Conservation (phyloP, 1,284 basidiomycete species). For the Microstroma glucosiphilum region DNA sequence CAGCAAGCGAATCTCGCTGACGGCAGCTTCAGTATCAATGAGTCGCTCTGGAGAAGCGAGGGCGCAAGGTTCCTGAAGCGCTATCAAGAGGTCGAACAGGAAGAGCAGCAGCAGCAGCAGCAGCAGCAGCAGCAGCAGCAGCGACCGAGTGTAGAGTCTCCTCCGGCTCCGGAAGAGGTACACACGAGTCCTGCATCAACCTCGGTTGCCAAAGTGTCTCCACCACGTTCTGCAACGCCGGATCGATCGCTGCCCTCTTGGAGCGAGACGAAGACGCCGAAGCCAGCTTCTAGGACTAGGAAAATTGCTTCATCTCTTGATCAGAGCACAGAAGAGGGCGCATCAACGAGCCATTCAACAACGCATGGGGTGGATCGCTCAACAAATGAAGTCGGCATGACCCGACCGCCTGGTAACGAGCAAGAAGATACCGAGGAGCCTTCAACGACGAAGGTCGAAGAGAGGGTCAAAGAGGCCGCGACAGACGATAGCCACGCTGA, state of each 20-base stretch:
- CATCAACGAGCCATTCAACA: too few species aligned
- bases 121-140: neutral
- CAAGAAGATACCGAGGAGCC: neutral
- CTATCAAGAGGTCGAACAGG: neutral
- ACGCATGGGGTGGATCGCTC: neutral
- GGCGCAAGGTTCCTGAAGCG: neutral
- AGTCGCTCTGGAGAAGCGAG: neutral
- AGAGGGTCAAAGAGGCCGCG: neutral
- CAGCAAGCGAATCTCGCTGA: neutral
- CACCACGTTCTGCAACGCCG: too few species aligned
- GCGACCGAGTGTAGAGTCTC: too few species aligned
- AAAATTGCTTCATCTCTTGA: too few species aligned
- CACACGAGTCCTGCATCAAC: too few species aligned
- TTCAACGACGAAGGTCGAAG: neutral
- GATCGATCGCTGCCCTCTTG: too few species aligned
- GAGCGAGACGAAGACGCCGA: too few species aligned
- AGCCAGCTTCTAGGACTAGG: too few species aligned
- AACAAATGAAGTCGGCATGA: neutral
- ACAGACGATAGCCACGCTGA: neutral
- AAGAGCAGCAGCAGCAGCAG: slow-evolving; percentile 6
- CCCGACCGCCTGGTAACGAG: neutral
- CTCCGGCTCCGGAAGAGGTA: too few species aligned
- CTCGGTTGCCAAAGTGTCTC: too few species aligned
- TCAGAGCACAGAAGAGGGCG: too few species aligned
- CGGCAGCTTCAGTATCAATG: neutral